Evolutionary conservation across 129 eudicot species (phyloP).

Genomic region (Arctium lappa): DNA sequence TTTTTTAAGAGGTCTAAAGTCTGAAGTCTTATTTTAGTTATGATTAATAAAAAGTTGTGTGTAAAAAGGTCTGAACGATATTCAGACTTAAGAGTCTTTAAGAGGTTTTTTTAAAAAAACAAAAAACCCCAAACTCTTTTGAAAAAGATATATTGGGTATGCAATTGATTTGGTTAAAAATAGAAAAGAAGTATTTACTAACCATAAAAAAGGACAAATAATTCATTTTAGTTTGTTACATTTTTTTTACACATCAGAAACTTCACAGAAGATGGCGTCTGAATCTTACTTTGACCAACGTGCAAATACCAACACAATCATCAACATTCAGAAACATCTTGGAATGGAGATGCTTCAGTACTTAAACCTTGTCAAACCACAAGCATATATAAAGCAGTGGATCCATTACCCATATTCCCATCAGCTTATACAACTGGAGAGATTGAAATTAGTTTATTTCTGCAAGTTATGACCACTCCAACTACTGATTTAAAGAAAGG

Average conservation of each 20-base stretch:
- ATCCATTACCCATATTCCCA: background rate
- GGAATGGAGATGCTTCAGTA: background rate
- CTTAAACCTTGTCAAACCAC: background rate
- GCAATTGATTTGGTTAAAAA: background rate
- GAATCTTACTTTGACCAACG: background rate
- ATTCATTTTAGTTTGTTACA: background rate
- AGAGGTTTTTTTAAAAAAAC: too few relatives aligned
- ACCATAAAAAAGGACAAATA: background rate
- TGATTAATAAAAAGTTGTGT: too few relatives aligned
- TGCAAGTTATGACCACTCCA: constrained; percentile 14
- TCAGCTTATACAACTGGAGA: background rate
- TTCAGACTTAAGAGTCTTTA: too few relatives aligned
- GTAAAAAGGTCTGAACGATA: too few relatives aligned
- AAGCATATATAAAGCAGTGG: background rate
- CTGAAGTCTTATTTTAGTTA: too few relatives aligned
- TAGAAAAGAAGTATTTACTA: background rate
- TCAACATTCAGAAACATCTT: background rate
- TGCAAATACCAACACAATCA: background rate
- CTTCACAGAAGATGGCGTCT: background rate
- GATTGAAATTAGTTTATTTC: background rate
- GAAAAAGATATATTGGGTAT: background rate
- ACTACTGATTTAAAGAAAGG: constrained; percentile 31
- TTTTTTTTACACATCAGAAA: background rate
- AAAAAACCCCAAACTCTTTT: background rate
- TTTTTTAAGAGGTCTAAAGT: too few relatives aligned